Evolutionary conservation across 1,284 basidiomycete genomes (phyloP).

Genomic region (Hortiboletus rubellus): DNA sequence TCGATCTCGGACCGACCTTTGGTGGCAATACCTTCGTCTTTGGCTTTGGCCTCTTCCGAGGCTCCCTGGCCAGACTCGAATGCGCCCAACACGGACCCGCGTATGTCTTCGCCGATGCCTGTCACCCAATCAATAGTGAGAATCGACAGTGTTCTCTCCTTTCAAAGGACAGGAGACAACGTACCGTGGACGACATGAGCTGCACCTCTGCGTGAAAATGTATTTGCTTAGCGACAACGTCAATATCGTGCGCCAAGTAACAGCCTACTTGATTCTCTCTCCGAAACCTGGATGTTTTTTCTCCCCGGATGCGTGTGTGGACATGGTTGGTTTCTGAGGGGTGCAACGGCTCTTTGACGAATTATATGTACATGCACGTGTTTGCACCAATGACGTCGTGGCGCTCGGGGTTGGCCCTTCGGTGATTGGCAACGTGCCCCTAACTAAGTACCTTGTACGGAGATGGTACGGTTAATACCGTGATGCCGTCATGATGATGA

Average conservation of each 20-base stretch:
- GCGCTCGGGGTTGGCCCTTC: not conserved
- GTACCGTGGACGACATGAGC: constrained; percentile 27
- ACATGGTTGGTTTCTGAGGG: constrained; percentile 6
- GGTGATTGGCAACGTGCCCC: constrained; percentile 18
- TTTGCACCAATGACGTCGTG: constrained; percentile 24
- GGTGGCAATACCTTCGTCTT: constrained; percentile 13
- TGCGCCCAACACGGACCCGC: constrained; percentile 32
- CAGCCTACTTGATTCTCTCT: constrained; percentile 22
- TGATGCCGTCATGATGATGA: constrained; percentile 10
- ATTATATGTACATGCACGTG: constrained; percentile 12
- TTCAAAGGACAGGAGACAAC: not conserved
- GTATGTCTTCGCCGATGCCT: constrained; percentile 36
- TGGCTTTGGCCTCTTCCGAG: constrained; percentile 10
- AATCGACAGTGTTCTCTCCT: not conserved
- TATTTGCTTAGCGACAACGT: not conserved
- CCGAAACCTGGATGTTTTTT: constrained; percentile 6
- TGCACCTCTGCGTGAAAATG: constrained; percentile 22
- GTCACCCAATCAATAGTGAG: not conserved
- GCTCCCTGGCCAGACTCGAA: constrained; percentile 21
- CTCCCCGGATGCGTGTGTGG: constrained; percentile 7
- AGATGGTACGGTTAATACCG: constrained; percentile 9
- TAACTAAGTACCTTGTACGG: constrained; percentile 2
- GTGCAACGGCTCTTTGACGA: too few species aligned
- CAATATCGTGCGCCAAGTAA: not conserved
- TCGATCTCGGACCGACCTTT: constrained; percentile 29